Evolutionary conservation across 176 grass and related monocot genomes (phyloP).

Genomic region (Phoenix dactylifera): DNA sequence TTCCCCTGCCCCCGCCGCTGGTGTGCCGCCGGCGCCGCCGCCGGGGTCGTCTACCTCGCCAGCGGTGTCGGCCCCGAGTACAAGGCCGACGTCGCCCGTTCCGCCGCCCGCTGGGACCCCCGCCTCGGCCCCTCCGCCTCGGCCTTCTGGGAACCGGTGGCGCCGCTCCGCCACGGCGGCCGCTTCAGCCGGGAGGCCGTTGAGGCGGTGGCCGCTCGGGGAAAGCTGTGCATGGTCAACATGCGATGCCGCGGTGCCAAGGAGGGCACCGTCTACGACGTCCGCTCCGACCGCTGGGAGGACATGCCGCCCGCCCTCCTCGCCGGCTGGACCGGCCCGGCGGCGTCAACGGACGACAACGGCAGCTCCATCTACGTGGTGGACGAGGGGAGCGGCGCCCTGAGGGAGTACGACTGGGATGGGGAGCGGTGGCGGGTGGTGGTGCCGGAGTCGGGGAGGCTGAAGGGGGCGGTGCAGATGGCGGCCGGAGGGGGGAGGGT

Average conservation of each 20-base stretch:
- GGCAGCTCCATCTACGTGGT: slow-evolving; percentile 26
- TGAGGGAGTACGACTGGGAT: too few species aligned
- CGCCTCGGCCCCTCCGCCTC: not conserved
- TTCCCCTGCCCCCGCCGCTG: slow-evolving; percentile 70
- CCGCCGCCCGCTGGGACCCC: slow-evolving; percentile 46
- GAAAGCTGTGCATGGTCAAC: slow-evolving; percentile 92
- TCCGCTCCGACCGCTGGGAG: slow-evolving; percentile 33
- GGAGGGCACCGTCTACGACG: slow-evolving; percentile 59
- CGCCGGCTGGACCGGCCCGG: slow-evolving; percentile 57
- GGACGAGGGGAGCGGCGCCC: too few species aligned
- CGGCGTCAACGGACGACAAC: not conserved
- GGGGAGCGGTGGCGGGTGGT: too few species aligned
- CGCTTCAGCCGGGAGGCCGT: slow-evolving; percentile 66
- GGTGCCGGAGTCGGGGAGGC: not conserved
- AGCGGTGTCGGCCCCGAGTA: slow-evolving; percentile 49
- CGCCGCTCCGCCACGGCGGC: slow-evolving; percentile 43
- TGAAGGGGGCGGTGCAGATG: slow-evolving; percentile 55
- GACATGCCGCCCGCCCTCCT: slow-evolving; percentile 81
- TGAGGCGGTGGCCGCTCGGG: slow-evolving; percentile 44
- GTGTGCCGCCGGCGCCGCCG: slow-evolving; percentile 44
- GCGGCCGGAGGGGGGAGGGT: slow-evolving; percentile 30
- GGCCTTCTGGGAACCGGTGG: slow-evolving; percentile 37
- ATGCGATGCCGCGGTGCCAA: slow-evolving; percentile 42
- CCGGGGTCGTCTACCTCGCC: slow-evolving; percentile 51
- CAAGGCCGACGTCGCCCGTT: slow-evolving; percentile 37